Percentiles rank a stretch among this genome's conserved stretches.
Evolutionary conservation across 352 stramenopile genomes (phyloP).

Genomic region (Globisporangium splendens): DNA sequence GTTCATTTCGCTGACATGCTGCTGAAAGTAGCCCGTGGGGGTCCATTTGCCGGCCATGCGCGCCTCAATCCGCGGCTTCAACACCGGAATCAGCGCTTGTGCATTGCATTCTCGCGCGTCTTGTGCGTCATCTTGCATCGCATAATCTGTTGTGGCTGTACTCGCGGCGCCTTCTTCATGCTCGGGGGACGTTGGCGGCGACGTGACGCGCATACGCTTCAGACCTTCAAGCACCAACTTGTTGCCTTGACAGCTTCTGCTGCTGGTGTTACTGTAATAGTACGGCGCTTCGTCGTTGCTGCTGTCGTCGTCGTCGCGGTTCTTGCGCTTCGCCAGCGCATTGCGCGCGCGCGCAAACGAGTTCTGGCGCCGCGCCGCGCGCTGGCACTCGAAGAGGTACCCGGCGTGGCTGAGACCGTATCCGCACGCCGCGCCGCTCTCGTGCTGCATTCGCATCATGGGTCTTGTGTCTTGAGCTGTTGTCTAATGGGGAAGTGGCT

Average conservation of each 20-base stretch:
- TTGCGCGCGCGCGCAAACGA: slow-evolving; percentile 38
- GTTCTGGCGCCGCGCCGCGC: slow-evolving; percentile 38
- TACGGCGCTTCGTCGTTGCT: slow-evolving; percentile 14
- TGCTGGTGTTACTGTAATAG: slow-evolving; percentile 2
- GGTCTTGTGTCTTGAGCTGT: not conserved
- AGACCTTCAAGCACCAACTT: slow-evolving; percentile 50
- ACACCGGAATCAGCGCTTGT: slow-evolving; percentile 2
- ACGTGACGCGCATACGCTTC: slow-evolving; percentile 70
- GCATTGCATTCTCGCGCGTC: too few species aligned
- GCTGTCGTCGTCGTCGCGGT: slow-evolving; percentile 20
- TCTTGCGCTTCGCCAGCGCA: slow-evolving; percentile 37
- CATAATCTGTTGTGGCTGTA: slow-evolving; percentile 20
- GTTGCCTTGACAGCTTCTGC: slow-evolving; percentile 8
- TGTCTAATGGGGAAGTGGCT: too few species aligned
- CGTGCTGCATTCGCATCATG: slow-evolving; percentile 13
- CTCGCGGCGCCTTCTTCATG: slow-evolving; percentile 13
- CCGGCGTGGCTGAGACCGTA: slow-evolving; percentile 35
- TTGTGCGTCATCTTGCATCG: slow-evolving; percentile 9
- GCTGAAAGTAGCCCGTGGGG: slow-evolving; percentile 1
- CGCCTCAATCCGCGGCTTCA: not conserved
- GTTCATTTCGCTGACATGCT: slow-evolving; percentile 8
- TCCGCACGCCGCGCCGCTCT: slow-evolving; percentile 21
- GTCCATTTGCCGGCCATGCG: slow-evolving; percentile 3
- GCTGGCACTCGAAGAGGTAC: slow-evolving; percentile 40
- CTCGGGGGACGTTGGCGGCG: slow-evolving; percentile 23